Evolutionary conservation across 2,329 filamentous ascomycete genomes (phyloP), one percentile per base, ranked within the genome.

Genomic region (Colletotrichum gloeosporioides): DNA sequence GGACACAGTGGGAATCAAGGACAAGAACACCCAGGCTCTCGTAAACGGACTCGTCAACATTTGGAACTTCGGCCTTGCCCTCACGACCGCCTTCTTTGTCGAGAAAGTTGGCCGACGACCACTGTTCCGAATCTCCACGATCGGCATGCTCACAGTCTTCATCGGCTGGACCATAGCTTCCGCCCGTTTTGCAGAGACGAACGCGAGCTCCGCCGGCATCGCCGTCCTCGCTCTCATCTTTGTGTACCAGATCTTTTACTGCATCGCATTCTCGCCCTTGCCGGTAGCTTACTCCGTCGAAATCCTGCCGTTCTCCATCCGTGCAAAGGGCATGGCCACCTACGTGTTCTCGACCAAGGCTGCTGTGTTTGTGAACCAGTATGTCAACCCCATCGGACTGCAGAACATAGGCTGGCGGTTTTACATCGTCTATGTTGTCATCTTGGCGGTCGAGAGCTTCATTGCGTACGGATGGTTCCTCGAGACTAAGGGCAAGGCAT

Each of bases 381-480:
- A 80, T 5, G 89, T 92, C 18, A 88, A 89, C 34, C 91, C 91
- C 0, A 88, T 89, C 69, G 90, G 87, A 0, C 80, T 92, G 0
- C 86, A 85, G 0, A 80, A 86, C 3, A 87, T 91, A 31, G 84
- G 85, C 0, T 92, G 89, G 86, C 88, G 85, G 78, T 92, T 89
- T 77, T 92, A 92, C 82, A 89, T 92, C 76, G 85, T 92, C 18
- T 92, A 92, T 71, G 88, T 89, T 57, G 86, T 84, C 10, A 84
- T 86, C 1, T 71, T 88, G 3, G 83, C 85, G 0, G 86, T 87
- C 0, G 87, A 92, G 71, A 89, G 85, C 78, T 88, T 91, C 62
- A 80, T 90, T 67, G 80, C 80, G 2, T 84, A 81, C 22, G 79
- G 79, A 0, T 81, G 78, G 79, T 92, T 92, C 80, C 86, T 86